These are phyloP conservation scores for Phytopythium montanum DNA, from an alignment of 352 stramenopile species.

Conservation along the genomic window DNA sequence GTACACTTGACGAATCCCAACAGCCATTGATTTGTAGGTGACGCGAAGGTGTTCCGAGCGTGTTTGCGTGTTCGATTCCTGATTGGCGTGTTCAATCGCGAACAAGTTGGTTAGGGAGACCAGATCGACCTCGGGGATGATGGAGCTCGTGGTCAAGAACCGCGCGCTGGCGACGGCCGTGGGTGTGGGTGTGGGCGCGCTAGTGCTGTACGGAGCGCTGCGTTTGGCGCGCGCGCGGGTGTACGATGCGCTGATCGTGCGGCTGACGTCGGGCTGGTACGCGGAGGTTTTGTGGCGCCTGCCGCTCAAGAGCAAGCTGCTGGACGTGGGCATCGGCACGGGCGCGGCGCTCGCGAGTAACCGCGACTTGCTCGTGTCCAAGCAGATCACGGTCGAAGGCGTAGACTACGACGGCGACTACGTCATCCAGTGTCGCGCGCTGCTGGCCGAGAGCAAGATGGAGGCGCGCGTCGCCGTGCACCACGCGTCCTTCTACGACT, in stretches of 20 bases:
- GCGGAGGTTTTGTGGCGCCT: slow-evolving; percentile 67
- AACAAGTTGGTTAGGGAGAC: not conserved
- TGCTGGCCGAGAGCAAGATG: slow-evolving; percentile 41
- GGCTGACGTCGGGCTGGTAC: slow-evolving; percentile 90
- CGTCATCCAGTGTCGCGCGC: slow-evolving; percentile 56
- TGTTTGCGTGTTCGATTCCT: not conserved
- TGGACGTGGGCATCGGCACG: slow-evolving; percentile 91
- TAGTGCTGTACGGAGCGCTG: slow-evolving; percentile 48
- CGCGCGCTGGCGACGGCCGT: slow-evolving; percentile 10
- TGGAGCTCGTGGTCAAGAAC: slow-evolving; percentile 12
- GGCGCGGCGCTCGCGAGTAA: slow-evolving; percentile 69
- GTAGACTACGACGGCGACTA: slow-evolving; percentile 91
- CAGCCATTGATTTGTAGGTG: too few species aligned
- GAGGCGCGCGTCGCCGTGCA: slow-evolving; percentile 49
- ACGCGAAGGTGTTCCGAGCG: too few species aligned
- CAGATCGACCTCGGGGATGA: not conserved
- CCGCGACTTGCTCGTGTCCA: slow-evolving; percentile 48
- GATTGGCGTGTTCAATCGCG: not conserved
- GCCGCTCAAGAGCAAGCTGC: slow-evolving; percentile 41
- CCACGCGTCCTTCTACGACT: slow-evolving; percentile 85
- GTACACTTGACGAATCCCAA: too few species aligned
- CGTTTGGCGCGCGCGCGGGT: slow-evolving; percentile 65
- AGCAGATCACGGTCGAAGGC: slow-evolving; percentile 75
- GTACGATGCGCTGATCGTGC: slow-evolving; percentile 88
- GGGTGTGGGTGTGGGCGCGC: slow-evolving; percentile 14